Evolutionary conservation across 2,329 filamentous ascomycete species (phyloP).

Genomic region (Botrytis deweyae): DNA sequence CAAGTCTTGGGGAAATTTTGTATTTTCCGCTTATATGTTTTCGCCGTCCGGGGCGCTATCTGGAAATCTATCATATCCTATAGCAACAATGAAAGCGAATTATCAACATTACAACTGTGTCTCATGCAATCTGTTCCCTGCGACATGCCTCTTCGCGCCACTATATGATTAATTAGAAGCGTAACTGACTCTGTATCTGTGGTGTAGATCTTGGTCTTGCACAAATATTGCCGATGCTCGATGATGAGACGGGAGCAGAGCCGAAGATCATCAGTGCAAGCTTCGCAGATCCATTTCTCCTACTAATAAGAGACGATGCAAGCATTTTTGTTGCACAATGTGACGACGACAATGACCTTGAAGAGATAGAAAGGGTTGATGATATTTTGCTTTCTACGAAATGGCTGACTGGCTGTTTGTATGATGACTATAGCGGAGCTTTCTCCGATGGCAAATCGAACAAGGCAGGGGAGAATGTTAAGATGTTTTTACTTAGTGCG

Average conservation of each 20-base stretch:
- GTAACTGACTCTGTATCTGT: constrained; percentile 25
- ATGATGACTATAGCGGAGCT: constrained; percentile 61
- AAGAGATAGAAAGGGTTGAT: constrained; percentile 70
- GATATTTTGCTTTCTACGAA: constrained; percentile 58
- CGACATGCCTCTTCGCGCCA: constrained; percentile 25
- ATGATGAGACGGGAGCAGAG: constrained; percentile 83
- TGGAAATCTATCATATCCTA: constrained; percentile 40
- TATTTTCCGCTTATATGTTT: constrained; percentile 26
- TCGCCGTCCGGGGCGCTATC: constrained; percentile 37
- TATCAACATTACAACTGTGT: constrained; percentile 33
- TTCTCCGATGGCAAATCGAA: constrained; percentile 49
- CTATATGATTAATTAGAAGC: constrained; percentile 11
- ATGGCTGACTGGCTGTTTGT: constrained; percentile 83
- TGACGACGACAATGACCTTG: constrained; percentile 78
- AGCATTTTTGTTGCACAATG: constrained; percentile 78
- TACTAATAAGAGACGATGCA: constrained; percentile 80
- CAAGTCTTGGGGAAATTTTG: constrained; percentile 4
- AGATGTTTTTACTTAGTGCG: constrained; percentile 75
- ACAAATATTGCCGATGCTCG: constrained; percentile 89
- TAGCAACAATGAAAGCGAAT: constrained; percentile 44
- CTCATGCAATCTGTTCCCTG: constrained; percentile 34
- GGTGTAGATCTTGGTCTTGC: constrained; percentile 74
- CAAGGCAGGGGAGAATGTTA: constrained; percentile 50
- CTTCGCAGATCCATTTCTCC: constrained; percentile 81
- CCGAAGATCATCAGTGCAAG: constrained; percentile 76